These are phyloP conservation scores for Pythium insidiosum DNA, from an alignment of 352 stramenopile genomes.

Conservation along the genomic window DNA sequence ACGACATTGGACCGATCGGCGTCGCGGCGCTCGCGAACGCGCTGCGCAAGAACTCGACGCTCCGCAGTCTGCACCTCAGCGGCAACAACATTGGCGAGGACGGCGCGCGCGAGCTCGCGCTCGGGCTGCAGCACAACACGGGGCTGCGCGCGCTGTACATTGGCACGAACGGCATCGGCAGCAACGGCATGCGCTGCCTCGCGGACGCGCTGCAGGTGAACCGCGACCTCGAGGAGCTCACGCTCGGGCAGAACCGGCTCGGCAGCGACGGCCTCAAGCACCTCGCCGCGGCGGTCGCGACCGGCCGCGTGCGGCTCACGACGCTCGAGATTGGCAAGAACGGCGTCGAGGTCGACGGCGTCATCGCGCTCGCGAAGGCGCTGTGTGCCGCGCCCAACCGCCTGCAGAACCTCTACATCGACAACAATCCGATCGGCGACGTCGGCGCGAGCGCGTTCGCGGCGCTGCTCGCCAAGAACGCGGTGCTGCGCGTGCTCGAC, in stretches of 20 bases:
- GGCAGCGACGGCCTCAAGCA: constrained; percentile 45
- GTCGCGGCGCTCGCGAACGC: constrained; percentile 35
- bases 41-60: constrained; percentile 44
- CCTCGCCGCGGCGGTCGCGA: constrained; percentile 49
- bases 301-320: constrained; percentile 37
- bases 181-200: constrained; percentile 46
- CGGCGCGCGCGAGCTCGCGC: constrained; percentile 37
- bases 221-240: constrained; percentile 54
- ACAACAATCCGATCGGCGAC: constrained; percentile 83
- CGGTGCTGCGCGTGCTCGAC: constrained; percentile 64
- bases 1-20: constrained; percentile 62
- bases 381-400: constrained; percentile 32
- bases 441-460: constrained; percentile 57
- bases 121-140: constrained; percentile 44
- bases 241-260: constrained; percentile 71
- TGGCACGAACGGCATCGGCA: constrained; percentile 73
- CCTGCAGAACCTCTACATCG: constrained; percentile 78
- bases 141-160: constrained; percentile 59
- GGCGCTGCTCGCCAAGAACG: constrained; percentile 58
- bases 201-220: constrained; percentile 52
- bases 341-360: constrained; percentile 54
- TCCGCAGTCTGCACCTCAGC: constrained; percentile 63
- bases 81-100: constrained; percentile 82
- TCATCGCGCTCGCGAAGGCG: constrained; percentile 57
- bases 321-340: constrained; percentile 81